Percentiles rank a stretch among this genome's conserved stretches.
Conservation (phyloP, 306 rosid genomes). For the Lupinus albus region DNA sequence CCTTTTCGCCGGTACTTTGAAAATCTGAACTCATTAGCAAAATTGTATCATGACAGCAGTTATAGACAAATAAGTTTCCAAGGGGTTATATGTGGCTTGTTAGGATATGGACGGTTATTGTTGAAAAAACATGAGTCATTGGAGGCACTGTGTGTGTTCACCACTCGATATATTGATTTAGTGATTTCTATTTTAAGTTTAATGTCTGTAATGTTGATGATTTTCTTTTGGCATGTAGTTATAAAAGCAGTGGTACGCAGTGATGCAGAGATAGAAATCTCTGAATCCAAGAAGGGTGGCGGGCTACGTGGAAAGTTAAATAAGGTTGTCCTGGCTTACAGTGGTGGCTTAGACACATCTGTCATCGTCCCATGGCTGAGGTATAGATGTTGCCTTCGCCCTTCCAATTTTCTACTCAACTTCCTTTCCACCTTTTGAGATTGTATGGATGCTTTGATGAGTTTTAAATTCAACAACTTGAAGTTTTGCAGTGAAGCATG, state of each 20-base stretch:
- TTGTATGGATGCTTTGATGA: not conserved
- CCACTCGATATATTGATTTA: slow-evolving; percentile 5
- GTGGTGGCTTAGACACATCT: slow-evolving; percentile 98
- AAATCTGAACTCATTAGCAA: not conserved
- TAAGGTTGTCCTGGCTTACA: slow-evolving; percentile 95
- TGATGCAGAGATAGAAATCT: slow-evolving; percentile 44
- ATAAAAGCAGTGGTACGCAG: slow-evolving; percentile 52
- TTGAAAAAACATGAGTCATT: slow-evolving; percentile 14
- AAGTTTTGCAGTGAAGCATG: slow-evolving; percentile 20
- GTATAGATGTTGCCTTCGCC: slow-evolving; percentile 39
- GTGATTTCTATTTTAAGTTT: slow-evolving; percentile 17
- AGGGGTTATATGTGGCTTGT: slow-evolving; percentile 11
- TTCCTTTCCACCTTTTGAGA: not conserved
- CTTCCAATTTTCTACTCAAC: not conserved
- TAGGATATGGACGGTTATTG: slow-evolving; percentile 11
- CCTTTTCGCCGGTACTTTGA: slow-evolving; percentile 23
- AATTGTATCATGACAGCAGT: not conserved
- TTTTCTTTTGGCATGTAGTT: slow-evolving; percentile 48
- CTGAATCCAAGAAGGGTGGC: slow-evolving; percentile 48
- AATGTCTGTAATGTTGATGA: slow-evolving; percentile 28
- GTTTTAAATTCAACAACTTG: not conserved
- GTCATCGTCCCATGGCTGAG: slow-evolving; percentile 97
- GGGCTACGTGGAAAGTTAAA: slow-evolving; percentile 79
- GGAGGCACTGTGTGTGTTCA: slow-evolving; percentile 4
- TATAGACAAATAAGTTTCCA: not conserved